Base-by-base conservation (phyloP, 495 filamentous ascomycete genomes). In the Jackrogersella minutella region DNA sequence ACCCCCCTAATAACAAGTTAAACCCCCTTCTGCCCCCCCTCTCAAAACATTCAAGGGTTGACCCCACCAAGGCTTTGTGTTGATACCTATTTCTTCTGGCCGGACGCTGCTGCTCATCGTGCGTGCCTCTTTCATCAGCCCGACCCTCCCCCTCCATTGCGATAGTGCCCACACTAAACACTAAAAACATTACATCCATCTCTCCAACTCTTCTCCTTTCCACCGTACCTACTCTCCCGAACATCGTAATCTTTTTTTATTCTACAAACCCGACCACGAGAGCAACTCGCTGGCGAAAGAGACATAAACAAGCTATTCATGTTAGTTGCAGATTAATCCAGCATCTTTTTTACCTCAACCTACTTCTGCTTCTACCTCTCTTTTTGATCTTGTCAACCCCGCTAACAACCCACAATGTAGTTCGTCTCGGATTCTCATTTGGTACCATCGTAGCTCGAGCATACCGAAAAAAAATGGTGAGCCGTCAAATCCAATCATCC, bases 81-180 rank as follows among this genome's bases (percentile, higher is more conserved):
- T 69, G 58, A 58, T 66, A 58, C 63, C 67, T 62, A n/a, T n/a
- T n/a, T n/a, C n/a, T n/a, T n/a, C n/a, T n/a, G n/a, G n/a, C n/a
- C n/a, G n/a, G n/a, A n/a, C n/a, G n/a, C n/a, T n/a, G n/a, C 47
- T 68, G 21, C 34, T 54, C 50, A 30, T 55, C 44, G 57, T 66
- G 51, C 62, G 67, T 69, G 62, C 55, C 47, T 53, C 53, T 52
- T 68, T 65, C 41, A 46, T 19, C 71, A 61, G 62, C 44, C 69
- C 72, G 72, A 66, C 71, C 57, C 72, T 70, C n/a, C 72, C 72
- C 72, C 72, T 74, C 72, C 72, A 74, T 73, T 74, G 66, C 70
- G 66, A 70, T 69, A 72, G 70, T 53, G 61, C 69, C 72, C 72
- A 69, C 72, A 66, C 66, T 70, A 70, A 70, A 69, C 72, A 66